Base-by-base conservation (phyloP, 2,329 filamentous ascomycete species). In the Bipolaris gigantea region DNA sequence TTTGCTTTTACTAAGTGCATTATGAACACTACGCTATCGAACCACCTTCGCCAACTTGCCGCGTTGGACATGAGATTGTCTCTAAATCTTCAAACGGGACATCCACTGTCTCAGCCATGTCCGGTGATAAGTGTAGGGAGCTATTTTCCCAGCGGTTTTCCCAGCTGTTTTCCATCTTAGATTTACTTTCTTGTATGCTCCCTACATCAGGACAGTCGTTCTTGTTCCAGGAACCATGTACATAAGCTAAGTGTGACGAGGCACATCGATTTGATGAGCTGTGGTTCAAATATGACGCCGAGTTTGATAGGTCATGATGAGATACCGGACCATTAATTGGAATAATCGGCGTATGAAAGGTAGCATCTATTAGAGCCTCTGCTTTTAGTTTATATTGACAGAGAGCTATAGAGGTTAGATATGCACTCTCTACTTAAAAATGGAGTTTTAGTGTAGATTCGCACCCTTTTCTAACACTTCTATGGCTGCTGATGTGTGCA, bases 101-200 rank as follows among this genome's bases (percentile, higher is more conserved):
- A 15, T 32, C 41, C 16, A 15, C 45, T 53, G 13, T 21, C 36
- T 16, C 33, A 11, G 35, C 50, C 25, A 56, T 18, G 27, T 56
- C 49, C 25, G n/a, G 53, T 49, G 35, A 56, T 56, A 56, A 49
- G 25, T 53, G 21, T 45, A 56, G 36, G 16, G 49, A 56, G 36
- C 50, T 56, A 6, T 45, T 49, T 34, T 48, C 50, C 50, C 21
- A 53, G 11, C 49, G 53, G 11, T 45, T 46, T 32, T 48, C 50
- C 50, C 21, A 53, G 11, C n/a, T 53, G 9, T 48, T 48, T 53
- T 42, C 50, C 16, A 11, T 25, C 36, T 48, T 4, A 18, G 41
- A 19, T 23, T 42, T 48, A 5, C 44, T 42, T 53, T 48, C n/a
- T 10, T 33, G 27, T 9, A 15, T 5, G 19, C 43, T 53, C 4